Evolutionary conservation across 371 early-diverging fungal species (phyloP).

Genomic region (Fennellomyces sp.): DNA sequence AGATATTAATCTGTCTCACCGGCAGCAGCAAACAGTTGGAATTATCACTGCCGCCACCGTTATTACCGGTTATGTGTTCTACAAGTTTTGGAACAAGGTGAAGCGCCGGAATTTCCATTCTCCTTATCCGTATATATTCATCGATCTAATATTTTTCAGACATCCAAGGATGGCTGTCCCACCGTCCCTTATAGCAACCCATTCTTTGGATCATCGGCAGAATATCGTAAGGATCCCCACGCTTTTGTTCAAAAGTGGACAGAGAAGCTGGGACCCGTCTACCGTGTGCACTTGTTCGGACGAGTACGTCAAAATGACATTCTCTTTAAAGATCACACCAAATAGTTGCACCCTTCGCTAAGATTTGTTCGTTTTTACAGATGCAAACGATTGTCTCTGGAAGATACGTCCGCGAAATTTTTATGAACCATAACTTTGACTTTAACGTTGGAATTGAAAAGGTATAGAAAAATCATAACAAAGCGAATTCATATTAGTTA

Average conservation of each 20-base stretch:
- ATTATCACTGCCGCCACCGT: not conserved
- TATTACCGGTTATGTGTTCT: not conserved
- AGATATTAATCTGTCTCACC: not conserved
- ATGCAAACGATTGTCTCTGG: constrained; percentile 17
- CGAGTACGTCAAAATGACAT: not conserved
- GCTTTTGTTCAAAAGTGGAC: constrained; percentile 25
- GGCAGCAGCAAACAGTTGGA: not conserved
- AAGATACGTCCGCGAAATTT: constrained; percentile 16
- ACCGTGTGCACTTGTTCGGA: constrained; percentile 33
- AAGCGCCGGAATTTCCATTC: not conserved
- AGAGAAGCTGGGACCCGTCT: constrained; percentile 27
- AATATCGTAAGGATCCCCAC: constrained; percentile 20
- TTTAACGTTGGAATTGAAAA: constrained; percentile 4
- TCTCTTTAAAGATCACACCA: too few relatives aligned
- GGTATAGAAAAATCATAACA: not conserved
- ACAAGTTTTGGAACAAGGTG: not conserved
- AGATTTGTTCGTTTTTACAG: too few relatives aligned
- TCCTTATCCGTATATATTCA: not conserved
- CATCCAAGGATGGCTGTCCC: constrained; percentile 10
- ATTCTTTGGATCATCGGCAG: constrained; percentile 22
- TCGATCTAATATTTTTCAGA: too few relatives aligned
- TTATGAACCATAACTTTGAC: constrained; percentile 15
- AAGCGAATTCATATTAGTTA: too few relatives aligned
- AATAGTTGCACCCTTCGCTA: not conserved
- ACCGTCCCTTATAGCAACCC: constrained; percentile 27